Conservation (phyloP, 495 filamentous ascomycete species). For the Schizothecium vesticola region DNA sequence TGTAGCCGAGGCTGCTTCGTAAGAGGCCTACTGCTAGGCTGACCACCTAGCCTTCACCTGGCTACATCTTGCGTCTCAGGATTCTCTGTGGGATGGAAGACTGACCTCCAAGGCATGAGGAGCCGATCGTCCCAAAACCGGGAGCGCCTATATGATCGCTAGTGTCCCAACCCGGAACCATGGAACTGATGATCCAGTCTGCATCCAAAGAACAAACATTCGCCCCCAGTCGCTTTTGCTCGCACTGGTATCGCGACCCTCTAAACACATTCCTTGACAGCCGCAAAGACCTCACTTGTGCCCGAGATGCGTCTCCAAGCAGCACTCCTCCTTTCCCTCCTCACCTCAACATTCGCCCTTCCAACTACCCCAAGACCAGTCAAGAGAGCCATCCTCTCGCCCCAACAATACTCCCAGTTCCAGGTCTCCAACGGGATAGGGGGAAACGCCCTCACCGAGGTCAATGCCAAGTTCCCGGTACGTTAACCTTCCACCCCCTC, state of each 20-base stretch:
- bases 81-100: background rate
- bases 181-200: background rate
- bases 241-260: background rate
- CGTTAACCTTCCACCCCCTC: background rate
- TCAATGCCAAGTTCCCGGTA: conserved; percentile 42
- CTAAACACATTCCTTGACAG: background rate
- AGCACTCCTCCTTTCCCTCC: conserved; percentile 27
- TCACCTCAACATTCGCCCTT: conserved; percentile 22
- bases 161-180: background rate
- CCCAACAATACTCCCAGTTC: conserved; percentile 30
- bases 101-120: background rate
- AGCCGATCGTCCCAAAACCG: background rate
- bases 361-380: conserved; percentile 11
- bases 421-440: conserved; percentile 38
- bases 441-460: conserved; percentile 40
- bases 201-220: background rate
- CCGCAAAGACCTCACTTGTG: background rate
- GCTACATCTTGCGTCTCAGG: background rate
- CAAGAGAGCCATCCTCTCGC: conserved; percentile 18
- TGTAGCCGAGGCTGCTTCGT: background rate
- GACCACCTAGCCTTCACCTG: background rate
- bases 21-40: background rate
- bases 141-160: background rate
- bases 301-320: conserved; percentile 29
- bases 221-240: background rate